Conservation (phyloP, 2,329 filamentous ascomycete genomes). For the Didymella segeticola region DNA sequence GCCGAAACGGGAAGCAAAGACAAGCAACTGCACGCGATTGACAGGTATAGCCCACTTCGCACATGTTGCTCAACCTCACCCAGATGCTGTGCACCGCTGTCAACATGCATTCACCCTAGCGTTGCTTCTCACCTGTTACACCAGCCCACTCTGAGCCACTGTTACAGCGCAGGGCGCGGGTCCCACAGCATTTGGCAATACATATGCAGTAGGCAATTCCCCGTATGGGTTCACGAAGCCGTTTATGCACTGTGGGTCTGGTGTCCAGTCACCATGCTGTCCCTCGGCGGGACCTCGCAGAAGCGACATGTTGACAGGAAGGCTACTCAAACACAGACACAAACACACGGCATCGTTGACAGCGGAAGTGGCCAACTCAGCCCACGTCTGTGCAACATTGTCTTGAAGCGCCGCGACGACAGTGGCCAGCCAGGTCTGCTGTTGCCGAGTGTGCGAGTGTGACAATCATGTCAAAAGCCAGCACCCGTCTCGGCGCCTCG, state of each 20-base stretch:
- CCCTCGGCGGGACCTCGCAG: slow-evolving; percentile 33
- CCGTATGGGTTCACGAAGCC: slow-evolving; percentile 23
- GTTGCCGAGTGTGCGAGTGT: slow-evolving; percentile 31
- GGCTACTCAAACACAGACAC: slow-evolving; percentile 18
- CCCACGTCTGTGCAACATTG: slow-evolving; percentile 33
- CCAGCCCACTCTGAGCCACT: slow-evolving; percentile 37
- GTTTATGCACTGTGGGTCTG: slow-evolving; percentile 38
- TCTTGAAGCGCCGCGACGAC: slow-evolving; percentile 17
- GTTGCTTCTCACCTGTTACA: slow-evolving; percentile 27
- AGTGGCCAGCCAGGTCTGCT: neutral
- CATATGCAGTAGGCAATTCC: slow-evolving; percentile 29
- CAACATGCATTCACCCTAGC: slow-evolving; percentile 41
- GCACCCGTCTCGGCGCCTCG: slow-evolving; percentile 31
- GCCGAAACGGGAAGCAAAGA: slow-evolving; percentile 1
- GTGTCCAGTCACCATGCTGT: slow-evolving; percentile 23
- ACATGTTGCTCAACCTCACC: slow-evolving; percentile 26
- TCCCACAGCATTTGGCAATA: slow-evolving; percentile 32
- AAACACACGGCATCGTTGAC: slow-evolving; percentile 34
- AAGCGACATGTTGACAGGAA: slow-evolving; percentile 43
- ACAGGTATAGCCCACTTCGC: slow-evolving; percentile 24
- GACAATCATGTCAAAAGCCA: slow-evolving; percentile 41
- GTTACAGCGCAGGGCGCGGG: slow-evolving; percentile 43
- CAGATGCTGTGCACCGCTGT: slow-evolving; percentile 30
- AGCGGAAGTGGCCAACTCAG: slow-evolving; percentile 40
- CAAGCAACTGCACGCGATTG: slow-evolving; percentile 18